A percentile compares a stretch with the other conserved stretches of the same genome.
These are phyloP conservation scores for Aspergillus mulundensis DNA, from an alignment of 495 filamentous ascomycete species.

Conservation along the genomic window DNA sequence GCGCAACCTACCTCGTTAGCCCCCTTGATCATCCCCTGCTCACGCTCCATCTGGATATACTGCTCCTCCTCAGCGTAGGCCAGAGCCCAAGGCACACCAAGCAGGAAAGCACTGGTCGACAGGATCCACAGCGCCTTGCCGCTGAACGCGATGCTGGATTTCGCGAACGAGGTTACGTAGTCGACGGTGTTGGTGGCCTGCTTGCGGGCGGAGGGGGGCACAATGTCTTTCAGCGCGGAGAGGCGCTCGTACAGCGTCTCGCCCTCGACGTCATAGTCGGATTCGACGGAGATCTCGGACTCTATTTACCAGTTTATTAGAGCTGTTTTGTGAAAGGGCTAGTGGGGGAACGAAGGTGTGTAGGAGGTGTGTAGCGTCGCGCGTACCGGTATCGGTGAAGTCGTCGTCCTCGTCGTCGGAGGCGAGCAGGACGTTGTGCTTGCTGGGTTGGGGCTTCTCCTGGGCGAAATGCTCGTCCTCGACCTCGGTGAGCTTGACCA, in stretches of 20 bases:
- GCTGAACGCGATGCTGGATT: constrained; percentile 58
- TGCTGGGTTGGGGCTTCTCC: constrained; percentile 62
- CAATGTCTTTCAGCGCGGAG: constrained; percentile 82
- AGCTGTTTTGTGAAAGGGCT: too few relatives aligned
- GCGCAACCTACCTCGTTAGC: constrained; percentile 66
- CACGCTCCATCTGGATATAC: constrained; percentile 92
- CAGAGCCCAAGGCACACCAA: constrained; percentile 90
- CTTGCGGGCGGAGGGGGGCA: constrained; percentile 78
- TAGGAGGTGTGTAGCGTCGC: not conserved
- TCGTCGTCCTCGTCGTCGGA: constrained; percentile 76
- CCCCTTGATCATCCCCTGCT: constrained; percentile 90
- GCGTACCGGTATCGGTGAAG: constrained; percentile 82
- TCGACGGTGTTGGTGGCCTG: constrained; percentile 57
- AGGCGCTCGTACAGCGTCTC: constrained; percentile 76
- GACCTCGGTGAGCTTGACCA: constrained; percentile 96
- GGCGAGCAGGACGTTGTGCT: constrained; percentile 42
- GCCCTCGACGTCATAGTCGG: constrained; percentile 41
- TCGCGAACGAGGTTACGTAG: constrained; percentile 53
- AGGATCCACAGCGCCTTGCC: constrained; percentile 87
- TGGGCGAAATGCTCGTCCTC: constrained; percentile 87
- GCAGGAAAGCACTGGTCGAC: constrained; percentile 77
- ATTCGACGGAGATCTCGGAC: constrained; percentile 54
- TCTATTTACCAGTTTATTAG: too few relatives aligned
- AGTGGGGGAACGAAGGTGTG: not conserved
- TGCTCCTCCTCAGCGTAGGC: constrained; percentile 94